These are phyloP conservation scores for Aspergillus funiculosus DNA, from an alignment of 495 filamentous ascomycete genomes.

Conservation along the genomic window DNA sequence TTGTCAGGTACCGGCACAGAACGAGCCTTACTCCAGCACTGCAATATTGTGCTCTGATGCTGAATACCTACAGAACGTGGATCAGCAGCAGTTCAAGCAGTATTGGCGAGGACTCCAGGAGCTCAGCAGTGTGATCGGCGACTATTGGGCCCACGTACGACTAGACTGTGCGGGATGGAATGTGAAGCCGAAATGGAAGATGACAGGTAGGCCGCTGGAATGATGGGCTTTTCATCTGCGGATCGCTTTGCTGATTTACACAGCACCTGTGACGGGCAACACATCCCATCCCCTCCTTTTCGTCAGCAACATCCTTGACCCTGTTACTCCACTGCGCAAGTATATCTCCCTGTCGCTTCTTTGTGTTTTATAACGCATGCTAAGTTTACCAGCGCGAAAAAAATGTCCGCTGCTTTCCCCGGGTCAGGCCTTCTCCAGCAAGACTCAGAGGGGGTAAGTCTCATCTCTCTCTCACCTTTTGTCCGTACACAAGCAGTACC, in stretches of 20 bases:
- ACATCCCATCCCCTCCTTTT: constrained; percentile 57
- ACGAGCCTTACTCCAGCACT: constrained; percentile 35
- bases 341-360: constrained; percentile 8
- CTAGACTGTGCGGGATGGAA: constrained; percentile 55
- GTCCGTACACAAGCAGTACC: not conserved
- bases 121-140: constrained; percentile 49
- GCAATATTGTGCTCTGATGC: constrained; percentile 63
- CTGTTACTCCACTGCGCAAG: constrained; percentile 50
- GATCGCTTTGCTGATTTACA: not conserved
- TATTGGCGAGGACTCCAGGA: constrained; percentile 41
- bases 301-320: constrained; percentile 53
- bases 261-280: constrained; percentile 29
- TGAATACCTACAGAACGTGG: constrained; percentile 35
- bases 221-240: not conserved
- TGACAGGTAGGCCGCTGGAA: constrained; percentile 29
- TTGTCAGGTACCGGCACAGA: constrained; percentile 39
- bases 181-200: constrained; percentile 53
- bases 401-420: constrained; percentile 45
- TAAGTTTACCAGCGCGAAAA: constrained; percentile 37
- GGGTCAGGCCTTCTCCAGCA: constrained; percentile 49
- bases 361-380: not conserved
- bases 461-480: not conserved
- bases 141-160: constrained; percentile 52
- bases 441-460: constrained; percentile 51
- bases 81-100: constrained; percentile 38